Evolutionary conservation across 2,329 filamentous ascomycete genomes (phyloP).

Genomic region (Penicillium psychrosexuale): DNA sequence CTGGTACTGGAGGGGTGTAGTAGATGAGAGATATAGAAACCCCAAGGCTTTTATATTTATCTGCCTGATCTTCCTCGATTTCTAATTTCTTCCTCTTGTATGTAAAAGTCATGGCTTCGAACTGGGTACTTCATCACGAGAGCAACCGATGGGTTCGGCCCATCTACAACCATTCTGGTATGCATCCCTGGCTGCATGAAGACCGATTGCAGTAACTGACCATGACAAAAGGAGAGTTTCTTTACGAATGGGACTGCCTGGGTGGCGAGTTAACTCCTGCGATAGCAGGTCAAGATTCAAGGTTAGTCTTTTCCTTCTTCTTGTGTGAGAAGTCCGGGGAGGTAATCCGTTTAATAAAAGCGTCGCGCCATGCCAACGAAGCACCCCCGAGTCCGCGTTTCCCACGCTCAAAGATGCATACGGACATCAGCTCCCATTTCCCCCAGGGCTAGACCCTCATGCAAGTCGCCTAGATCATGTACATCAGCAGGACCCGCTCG

Average conservation of each 20-base stretch:
- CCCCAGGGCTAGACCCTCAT: not conserved
- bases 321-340: not conserved
- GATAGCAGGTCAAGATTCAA: not conserved
- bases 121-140: constrained; percentile 2
- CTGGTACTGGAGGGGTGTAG: not conserved
- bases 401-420: not conserved
- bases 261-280: too few relatives aligned
- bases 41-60: not conserved
- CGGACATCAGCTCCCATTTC: not conserved
- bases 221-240: not conserved
- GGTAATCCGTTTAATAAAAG: not conserved
- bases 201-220: not conserved
- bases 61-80: not conserved
- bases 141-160: constrained; percentile 6
- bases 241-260: not conserved
- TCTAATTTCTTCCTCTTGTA: not conserved
- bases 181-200: not conserved
- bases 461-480: not conserved
- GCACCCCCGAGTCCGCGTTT: not conserved
- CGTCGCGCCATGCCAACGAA: not conserved
- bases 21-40: not conserved
- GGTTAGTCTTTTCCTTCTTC: not conserved
- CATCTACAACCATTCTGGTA: constrained; percentile 3
- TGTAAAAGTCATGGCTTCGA: not conserved
- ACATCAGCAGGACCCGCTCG: not conserved